phyloP scores from a whole-genome alignment of 306 rosid genomes.

The Rubus idaeus region DNA sequence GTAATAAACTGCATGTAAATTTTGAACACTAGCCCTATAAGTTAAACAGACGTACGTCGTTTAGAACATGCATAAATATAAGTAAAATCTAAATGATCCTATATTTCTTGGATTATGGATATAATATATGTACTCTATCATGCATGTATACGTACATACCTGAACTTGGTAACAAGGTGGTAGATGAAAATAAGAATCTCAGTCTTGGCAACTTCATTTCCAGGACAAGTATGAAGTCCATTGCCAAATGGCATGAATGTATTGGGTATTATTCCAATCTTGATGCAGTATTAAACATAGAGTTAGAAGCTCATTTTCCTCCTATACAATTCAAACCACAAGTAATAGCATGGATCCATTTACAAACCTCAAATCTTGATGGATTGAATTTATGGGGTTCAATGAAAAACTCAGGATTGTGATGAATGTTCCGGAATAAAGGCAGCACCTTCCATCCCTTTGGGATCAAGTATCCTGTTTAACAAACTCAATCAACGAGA shows the following conservation, averaged over 20 bases:
- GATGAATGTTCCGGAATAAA: slow-evolving; percentile 30
- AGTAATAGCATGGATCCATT: background rate
- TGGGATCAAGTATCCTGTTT: slow-evolving; percentile 21
- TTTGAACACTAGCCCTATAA: no score
- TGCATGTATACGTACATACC: background rate
- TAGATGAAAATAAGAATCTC: slow-evolving; percentile 24
- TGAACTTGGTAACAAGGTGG: slow-evolving; percentile 29
- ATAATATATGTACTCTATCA: no score
- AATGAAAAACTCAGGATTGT: slow-evolving; percentile 23
- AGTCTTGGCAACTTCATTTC: slow-evolving; percentile 33
- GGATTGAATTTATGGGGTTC: slow-evolving; percentile 22
- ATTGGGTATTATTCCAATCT: slow-evolving; percentile 19
- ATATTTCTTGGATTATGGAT: no score
- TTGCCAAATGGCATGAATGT: slow-evolving; percentile 31
- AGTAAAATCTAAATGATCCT: no score
- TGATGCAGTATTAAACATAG: background rate
- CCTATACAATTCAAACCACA: background rate
- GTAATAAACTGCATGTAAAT: no score
- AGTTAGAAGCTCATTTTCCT: background rate
- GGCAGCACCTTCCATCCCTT: slow-evolving; percentile 36
- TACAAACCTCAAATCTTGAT: slow-evolving; percentile 28
- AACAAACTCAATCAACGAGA: background rate
- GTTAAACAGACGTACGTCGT: no score
- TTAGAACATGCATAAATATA: no score
- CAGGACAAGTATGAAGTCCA: slow-evolving; percentile 33